Evolutionary conservation across 805 yeast species (phyloP), one percentile per base, ranked within the genome.

Genomic region (Nakazawaea holstii): DNA sequence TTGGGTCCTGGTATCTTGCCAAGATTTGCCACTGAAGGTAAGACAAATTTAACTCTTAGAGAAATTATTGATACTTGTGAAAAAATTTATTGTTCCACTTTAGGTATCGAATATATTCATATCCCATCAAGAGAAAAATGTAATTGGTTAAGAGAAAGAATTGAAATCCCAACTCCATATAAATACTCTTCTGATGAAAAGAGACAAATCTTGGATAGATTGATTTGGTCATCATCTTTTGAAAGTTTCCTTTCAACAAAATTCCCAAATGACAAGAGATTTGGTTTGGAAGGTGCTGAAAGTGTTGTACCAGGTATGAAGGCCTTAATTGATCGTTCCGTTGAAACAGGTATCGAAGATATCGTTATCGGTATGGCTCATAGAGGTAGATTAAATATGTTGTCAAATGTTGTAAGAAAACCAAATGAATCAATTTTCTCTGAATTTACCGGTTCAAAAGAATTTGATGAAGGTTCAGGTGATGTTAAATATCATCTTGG

Each of bases 341-440:
- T 91, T 43, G 95, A 87, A 56, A 72, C 74, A 52, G 99, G 99
- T 59, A 84, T 92, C 45, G 97, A 91, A 70, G 98, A 92, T 66
- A 83, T 94, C 52, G 95, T 92, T 60, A 85, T 94, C 59, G 99
- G 99, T 74, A 94, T 94, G 98, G 97, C 99, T 46, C 99, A 94
- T 72, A 87, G 99, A 79, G 99, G 99, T 72, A 84, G 99, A 75
- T 77, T 94, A 61, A 94, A 94, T 70, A 91, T 94, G 84, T 80
- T 94, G 70, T 89, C 98, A 51, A 94, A 94, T 73, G 98, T 94
- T 60, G 97, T 94, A 43, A 87, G 99, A 74, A 94, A 94, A 69
- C 98, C 99, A 60, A 91, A 94, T 67, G 98, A 92, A 74, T 90
- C 97, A 43, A 94, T 94, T 64, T 92, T 94, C 70, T 83, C 95